Evolutionary conservation across 441 rosid genomes (phyloP), one percentile per base, ranked within the genome.

Genomic region (Corymbia calophylla): DNA sequence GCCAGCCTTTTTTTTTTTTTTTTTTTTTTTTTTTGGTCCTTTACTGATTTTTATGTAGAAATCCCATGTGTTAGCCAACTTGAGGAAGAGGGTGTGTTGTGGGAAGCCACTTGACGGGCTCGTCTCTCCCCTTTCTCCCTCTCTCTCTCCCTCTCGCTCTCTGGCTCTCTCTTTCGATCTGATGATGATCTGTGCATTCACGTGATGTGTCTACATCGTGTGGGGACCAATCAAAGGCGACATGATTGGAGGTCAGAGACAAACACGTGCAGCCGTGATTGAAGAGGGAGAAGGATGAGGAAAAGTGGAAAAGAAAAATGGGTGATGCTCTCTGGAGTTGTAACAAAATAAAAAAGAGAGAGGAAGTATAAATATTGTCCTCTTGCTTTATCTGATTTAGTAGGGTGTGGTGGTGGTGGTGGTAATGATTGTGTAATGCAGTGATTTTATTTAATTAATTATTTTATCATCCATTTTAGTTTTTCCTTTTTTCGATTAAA

Each of bases 121-220:
- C 49, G 29, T 44, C 82, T 12, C 48, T 32, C 48, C 25, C 17
- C 32, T 60, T 8, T 12, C 66, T 60, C 66, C 27, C 68, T 39
- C 49, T 21, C 48, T 19, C 48, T 18, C 39, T 31, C 5, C 7
- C 84, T 11, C n/a, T 12, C n/a, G 8, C 4, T 73, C 29, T 73
- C 49, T 73, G 0, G n/a, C 84, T 77, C 53, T 73, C 84, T 13
- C 51, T 44, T 77, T 77, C 84, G 84, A 77, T 44, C 84, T 77
- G 84, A 77, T 4, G 84, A 44, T 47, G 62, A 18, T 87, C 95
- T 93, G 94, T 94, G 93, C 87, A 90, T 91, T 93, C 97, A 95
- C 97, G 94, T 94, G 97, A 92, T 91, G 87, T 93, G 95, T 94
- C 93, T 90, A 80, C 91, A 91, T 88, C 87, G 64, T 80, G 55